A percentile compares a stretch with the other conserved stretches of the same genome.
phyloP scores from a whole-genome alignment of 2,329 filamentous ascomycete species.

The Colletotrichum brevisporum region DNA sequence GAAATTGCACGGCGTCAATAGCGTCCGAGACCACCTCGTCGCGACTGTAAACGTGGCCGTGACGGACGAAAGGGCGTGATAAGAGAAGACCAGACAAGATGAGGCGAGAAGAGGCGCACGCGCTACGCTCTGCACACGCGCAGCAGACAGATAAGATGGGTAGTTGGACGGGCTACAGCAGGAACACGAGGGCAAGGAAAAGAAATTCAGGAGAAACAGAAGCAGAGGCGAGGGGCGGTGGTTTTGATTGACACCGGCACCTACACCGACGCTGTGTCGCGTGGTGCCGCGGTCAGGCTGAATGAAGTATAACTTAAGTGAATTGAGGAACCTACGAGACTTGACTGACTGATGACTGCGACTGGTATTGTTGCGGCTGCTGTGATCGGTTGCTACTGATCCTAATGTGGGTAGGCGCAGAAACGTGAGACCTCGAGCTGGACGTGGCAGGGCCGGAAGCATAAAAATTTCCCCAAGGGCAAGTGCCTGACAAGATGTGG shows the following conservation, averaged over 20 bases:
- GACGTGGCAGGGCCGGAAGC: constrained; percentile 20
- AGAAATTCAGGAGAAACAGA: constrained; percentile 7
- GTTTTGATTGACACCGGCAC: constrained; percentile 4
- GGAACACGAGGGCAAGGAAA: constrained; percentile 10
- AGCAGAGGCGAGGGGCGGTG: constrained; percentile 6
- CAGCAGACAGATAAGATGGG: too few relatives aligned
- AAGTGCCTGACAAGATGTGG: constrained; percentile 11
- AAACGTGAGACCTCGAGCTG: constrained; percentile 11
- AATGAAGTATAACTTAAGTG: constrained; percentile 1
- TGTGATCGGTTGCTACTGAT: not conserved
- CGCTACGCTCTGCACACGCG: not conserved
- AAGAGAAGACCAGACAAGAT: not conserved
- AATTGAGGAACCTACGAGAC: not conserved
- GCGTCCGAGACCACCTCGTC: constrained; percentile 15
- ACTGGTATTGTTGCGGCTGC: not conserved
- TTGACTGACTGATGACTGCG: not conserved
- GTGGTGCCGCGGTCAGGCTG: constrained; percentile 1
- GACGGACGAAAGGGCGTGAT: not conserved
- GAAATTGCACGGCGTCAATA: constrained; percentile 34
- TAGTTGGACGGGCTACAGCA: constrained; percentile 1
- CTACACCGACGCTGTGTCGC: not conserved
- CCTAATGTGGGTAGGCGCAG: not conserved
- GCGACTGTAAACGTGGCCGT: not conserved
- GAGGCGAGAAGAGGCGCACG: not conserved
- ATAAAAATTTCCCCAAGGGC: not conserved